Evolutionary conservation across 805 yeast genomes (phyloP).

Genomic region (Candida stauntonica): DNA sequence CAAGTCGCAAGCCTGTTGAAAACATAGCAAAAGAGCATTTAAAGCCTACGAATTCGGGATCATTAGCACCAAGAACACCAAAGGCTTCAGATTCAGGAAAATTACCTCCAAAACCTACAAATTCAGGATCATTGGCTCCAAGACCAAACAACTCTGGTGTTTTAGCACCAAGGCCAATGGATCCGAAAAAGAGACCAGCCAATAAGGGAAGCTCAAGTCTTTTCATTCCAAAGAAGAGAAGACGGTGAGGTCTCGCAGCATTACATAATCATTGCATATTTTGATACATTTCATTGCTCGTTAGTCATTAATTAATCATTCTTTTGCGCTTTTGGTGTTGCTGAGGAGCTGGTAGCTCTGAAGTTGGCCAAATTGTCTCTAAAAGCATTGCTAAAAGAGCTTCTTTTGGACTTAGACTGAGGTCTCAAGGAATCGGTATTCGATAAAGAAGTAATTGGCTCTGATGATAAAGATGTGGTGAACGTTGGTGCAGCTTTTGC

Average conservation of each 20-base stretch:
- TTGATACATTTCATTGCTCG: too few species aligned
- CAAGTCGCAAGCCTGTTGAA: too few species aligned
- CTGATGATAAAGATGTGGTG: slow-evolving; percentile 5
- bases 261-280: not conserved
- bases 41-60: too few species aligned
- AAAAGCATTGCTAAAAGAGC: slow-evolving; percentile 9
- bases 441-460: slow-evolving; percentile 1
- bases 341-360: not conserved
- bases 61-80: not conserved
- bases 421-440: too few species aligned
- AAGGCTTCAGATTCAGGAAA: not conserved
- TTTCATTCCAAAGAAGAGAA: not conserved
- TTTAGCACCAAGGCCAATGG: not conserved
- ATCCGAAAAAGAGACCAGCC: slow-evolving; percentile 7
- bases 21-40: too few species aligned
- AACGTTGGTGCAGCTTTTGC: slow-evolving; percentile 4
- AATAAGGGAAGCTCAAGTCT: not conserved
- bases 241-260: not conserved
- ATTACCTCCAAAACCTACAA: slow-evolving; percentile 13
- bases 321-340: not conserved
- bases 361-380: slow-evolving; percentile 11
- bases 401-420: not conserved
- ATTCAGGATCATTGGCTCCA: slow-evolving; percentile 6
- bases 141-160: slow-evolving; percentile 5
- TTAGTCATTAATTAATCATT: slow-evolving; percentile 7